These are phyloP conservation scores for Plasmodium fragile DNA, from an alignment of 169 alveolate genomes.

Conservation along the genomic window DNA sequence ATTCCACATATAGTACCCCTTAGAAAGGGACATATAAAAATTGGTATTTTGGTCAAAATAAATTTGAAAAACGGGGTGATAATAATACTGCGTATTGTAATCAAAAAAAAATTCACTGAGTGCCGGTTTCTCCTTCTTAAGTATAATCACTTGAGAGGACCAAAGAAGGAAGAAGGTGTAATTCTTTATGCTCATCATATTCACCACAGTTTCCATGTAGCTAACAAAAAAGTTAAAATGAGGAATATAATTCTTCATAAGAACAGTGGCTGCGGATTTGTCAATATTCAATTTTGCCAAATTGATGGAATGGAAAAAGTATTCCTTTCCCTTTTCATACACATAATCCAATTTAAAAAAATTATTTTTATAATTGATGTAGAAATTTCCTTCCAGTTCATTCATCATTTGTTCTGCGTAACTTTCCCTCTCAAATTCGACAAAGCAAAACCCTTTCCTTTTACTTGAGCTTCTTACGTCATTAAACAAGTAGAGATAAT, in stretches of 20 bases:
- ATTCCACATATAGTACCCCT: slow-evolving; percentile 82
- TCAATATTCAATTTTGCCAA: slow-evolving; percentile 50
- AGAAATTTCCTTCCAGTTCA: slow-evolving; percentile 57
- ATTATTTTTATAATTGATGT: slow-evolving; percentile 43
- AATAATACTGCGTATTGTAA: slow-evolving; percentile 57
- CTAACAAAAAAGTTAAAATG: slow-evolving; percentile 70
- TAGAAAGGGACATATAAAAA: slow-evolving; percentile 82
- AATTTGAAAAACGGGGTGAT: slow-evolving; percentile 59
- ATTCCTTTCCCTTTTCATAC: slow-evolving; percentile 41
- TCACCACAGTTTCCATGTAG: slow-evolving; percentile 34
- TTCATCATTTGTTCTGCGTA: slow-evolving; percentile 54
- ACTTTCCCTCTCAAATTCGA: slow-evolving; percentile 25
- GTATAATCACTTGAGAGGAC: slow-evolving; percentile 66
- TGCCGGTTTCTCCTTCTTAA: slow-evolving; percentile 49
- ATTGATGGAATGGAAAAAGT: slow-evolving; percentile 38
- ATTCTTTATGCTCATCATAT: slow-evolving; percentile 1
- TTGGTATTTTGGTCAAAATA: slow-evolving; percentile 85
- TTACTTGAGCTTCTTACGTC: slow-evolving; percentile 54
- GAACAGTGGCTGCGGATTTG: slow-evolving; percentile 18
- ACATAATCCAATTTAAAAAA: slow-evolving; percentile 68
- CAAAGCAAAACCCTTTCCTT: slow-evolving; percentile 55
- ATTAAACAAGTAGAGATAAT: slow-evolving; percentile 53
- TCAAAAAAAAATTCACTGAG: slow-evolving; percentile 63
- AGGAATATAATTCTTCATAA: slow-evolving; percentile 28
- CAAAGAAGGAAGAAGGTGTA: slow-evolving; percentile 43